phyloP scores from a whole-genome alignment of 345 rosid genomes.

The Capsella bursapastoris region DNA sequence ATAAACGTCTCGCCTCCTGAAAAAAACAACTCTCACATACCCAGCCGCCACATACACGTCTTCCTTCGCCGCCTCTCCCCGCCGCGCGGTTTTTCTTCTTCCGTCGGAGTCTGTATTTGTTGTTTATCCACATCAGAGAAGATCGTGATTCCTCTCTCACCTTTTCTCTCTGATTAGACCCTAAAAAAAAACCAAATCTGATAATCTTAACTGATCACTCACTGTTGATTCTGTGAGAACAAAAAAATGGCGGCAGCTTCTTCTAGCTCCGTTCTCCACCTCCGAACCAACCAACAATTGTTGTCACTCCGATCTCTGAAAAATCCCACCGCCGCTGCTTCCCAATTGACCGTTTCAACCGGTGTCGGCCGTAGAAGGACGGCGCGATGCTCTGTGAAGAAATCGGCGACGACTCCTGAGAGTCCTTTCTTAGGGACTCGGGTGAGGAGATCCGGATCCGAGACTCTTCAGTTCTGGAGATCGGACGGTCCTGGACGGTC shows the following conservation, averaged over 20 bases:
- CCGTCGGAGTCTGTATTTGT: no score
- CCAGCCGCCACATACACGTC: no score
- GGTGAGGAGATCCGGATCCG: conserved; percentile 55
- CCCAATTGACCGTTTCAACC: conserved; percentile 49
- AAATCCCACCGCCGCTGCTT: conserved; percentile 37
- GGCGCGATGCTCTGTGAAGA: conserved; percentile 48
- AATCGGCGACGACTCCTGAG: conserved; percentile 43
- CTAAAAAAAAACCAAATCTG: no score
- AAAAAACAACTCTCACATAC: no score
- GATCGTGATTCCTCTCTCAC: no score
- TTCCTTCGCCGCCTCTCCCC: no score
- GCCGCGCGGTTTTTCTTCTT: no score
- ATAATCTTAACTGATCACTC: neutral
- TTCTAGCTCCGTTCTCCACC: conserved; percentile 51
- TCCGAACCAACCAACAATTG: conserved; percentile 36
- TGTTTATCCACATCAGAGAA: no score
- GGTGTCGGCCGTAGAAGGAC: conserved; percentile 38
- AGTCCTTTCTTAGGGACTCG: conserved; percentile 60
- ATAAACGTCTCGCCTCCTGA: no score
- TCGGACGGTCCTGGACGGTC: conserved; percentile 79
- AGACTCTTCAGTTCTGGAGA: conserved; percentile 69
- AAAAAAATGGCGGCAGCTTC: conserved; percentile 61
- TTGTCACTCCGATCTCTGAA: conserved; percentile 39
- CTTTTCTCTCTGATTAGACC: no score
- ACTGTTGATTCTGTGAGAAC: neutral